Evolutionary conservation across 2,329 filamentous ascomycete species (phyloP), one percentile per base, ranked within the genome.

Genomic region (Colletotrichum scovillei): DNA sequence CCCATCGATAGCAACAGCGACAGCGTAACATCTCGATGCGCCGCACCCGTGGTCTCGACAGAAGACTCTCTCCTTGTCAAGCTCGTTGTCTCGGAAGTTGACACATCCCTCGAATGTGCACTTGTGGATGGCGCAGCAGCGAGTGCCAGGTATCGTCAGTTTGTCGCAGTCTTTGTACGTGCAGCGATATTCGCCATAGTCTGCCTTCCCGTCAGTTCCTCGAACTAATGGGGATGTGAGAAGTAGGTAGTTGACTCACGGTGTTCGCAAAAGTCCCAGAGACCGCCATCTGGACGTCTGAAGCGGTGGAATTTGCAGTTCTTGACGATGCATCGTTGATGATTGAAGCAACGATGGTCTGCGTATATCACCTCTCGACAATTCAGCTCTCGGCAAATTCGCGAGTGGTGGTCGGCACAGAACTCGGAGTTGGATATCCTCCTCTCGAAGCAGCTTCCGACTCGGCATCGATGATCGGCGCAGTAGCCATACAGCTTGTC

Each of bases 31-130:
- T 11, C 35, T 58, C 14, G 35, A 6, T 3, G 26, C 35, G 9
- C 67, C 71, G 49, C 71, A 73, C 5, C 71, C 71, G 22, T 73
- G 71, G 1, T 73, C 71, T 26, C 59, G 32, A 35, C 71, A 73
- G 42, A 73, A 73, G 2, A 73, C 35, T 42, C 46, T 55, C 26
- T 73, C 62, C 26, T 16, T 28, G 4, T 73, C 71, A 14, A 60
- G 30, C 7, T 66, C 67, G n/a, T 62, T 71, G 28, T 73, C 67
- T 24, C 71, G 71, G 52, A 60, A 70, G 26, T 56, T 73, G 0
- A 42, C 6, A 30, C 71, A 73, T 12, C 71, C 71, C 11, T 73
- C 71, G 19, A 65, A 73, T 2, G 71, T 73, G 49, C 71, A 73
- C 24, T 73, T 73, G 6, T 73, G 71, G 3, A 30, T 19, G 3